Base-by-base conservation (phyloP, 495 filamentous ascomycete genomes). In the Penicillium coffeae region DNA sequence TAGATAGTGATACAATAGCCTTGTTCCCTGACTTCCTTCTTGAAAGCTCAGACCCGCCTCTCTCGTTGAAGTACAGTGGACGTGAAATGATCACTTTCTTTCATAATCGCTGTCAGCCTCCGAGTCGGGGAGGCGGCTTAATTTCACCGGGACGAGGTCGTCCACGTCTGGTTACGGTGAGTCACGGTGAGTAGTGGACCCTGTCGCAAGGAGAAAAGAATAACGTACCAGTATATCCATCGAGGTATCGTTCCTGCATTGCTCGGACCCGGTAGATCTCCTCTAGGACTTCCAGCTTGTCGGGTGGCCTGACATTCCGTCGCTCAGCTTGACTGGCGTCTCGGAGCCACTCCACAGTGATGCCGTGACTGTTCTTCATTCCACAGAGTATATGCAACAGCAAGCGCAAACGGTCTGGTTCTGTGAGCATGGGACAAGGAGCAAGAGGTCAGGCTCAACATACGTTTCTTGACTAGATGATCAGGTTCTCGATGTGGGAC, bases 401-500 rank as follows among this genome's bases (percentile, higher is more conserved):
- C 8, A 87, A 74, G 12, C 69, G 63, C 14, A 86, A 73, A 8
- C 84, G 74, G 58, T 86, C 84, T 87, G n/a, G 27, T 9, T 33
- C 5, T 5, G 41, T 44, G 16, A 30, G 18, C 20, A 25, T 12
- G 3, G 13, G 12, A 12, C 14, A 40, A 20, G 14, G 13, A 42
- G 9, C 14, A 15, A 16, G 27, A 21, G 21, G 36, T 34, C 45
- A 47, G 19, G 12, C 16, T 3, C 13, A 18, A 34, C 59, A 58
- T 67, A 89, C 87, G 82, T 48, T 75, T 72, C 64, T 86, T 92
- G 51, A 73, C 75, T 32, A 89, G 64, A 64, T 94, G 89, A 51
- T 93, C 88, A 0, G 89, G 89, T 62, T 93, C 89, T 41, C 78
- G 81, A 56, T 90, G 88, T n/a, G 74, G 72, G 18, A 80, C 77